Percentiles rank a stretch among this genome's conserved stretches.
Conservation (phyloP, 352 stramenopile genomes). For the Globisporangium cylindrosporum region DNA sequence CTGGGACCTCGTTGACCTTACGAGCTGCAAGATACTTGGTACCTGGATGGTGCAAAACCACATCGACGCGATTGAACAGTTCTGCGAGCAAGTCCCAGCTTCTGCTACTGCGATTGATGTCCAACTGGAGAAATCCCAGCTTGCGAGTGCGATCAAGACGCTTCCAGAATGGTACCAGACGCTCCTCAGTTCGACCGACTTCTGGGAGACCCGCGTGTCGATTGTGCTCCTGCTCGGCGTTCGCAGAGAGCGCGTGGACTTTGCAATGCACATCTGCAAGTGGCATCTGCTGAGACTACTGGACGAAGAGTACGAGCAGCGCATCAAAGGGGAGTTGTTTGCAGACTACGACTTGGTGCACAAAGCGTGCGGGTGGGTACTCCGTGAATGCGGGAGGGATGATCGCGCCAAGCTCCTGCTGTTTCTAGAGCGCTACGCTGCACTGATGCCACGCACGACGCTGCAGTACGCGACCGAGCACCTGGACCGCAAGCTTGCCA, state of each 20-base stretch:
- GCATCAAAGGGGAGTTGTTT: conserved; percentile 16
- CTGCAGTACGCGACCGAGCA: conserved; percentile 27
- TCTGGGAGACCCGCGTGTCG: conserved; percentile 24
- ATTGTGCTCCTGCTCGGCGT: conserved; percentile 17
- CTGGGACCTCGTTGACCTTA: conserved; percentile 23
- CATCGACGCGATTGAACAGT: neutral
- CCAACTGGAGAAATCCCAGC: neutral
- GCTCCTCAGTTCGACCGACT: conserved; percentile 17
- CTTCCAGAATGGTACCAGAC: conserved; percentile 21
- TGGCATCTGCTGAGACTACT: conserved; percentile 15
- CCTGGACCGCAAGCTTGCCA: neutral
- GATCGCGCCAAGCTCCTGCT: conserved; percentile 3
- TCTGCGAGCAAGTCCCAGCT: neutral
- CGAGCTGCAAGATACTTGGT: conserved; percentile 20
- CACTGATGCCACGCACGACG: conserved; percentile 16
- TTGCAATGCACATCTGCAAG: conserved; percentile 1
- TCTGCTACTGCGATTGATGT: neutral
- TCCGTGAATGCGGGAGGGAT: conserved; percentile 14
- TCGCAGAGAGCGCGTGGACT: neutral
- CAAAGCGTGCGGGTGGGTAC: conserved; percentile 23
- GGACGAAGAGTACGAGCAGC: conserved; percentile 14
- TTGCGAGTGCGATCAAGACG: neutral
- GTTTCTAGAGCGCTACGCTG: conserved; percentile 17
- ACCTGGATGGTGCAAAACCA: conserved; percentile 10
- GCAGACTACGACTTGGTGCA: conserved; percentile 21